Evolutionary conservation across 805 yeast species (phyloP), one percentile per base, ranked within the genome.

Genomic region (Trichomonascus vanleenenianus): DNA sequence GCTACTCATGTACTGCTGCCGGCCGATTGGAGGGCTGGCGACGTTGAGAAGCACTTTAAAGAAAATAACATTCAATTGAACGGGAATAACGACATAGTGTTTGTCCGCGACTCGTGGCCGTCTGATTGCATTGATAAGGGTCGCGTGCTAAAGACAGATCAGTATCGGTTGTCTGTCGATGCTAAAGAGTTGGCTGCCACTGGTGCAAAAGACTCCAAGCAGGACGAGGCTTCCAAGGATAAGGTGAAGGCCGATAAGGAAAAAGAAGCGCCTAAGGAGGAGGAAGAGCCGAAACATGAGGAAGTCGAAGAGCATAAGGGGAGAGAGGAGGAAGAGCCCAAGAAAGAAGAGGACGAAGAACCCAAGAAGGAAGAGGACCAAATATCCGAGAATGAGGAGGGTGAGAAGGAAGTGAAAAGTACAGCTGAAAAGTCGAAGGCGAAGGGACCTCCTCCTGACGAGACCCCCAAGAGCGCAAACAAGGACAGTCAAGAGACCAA

Each of bases 71-170:
- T 44, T 12, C 35, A 25, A 22, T 22, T 8, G 7, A 22, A 4
- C 8, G 27, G 27, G 15, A 44, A 32, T 19, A 27, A 20, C 10
- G 47, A n/a, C n/a, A n/a, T 42, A 2, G 16, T 34, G 15, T 43
- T 51, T 10, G 54, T 55, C 10, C 30, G 30, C 12, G 59, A 56
- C 12, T 44, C 48, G 1, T 64, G 68, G 68, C 51, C 60, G 2
- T 54, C 65, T 36, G 60, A 57, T n/a, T 60, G 64, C 44, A 59
- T 65, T 31, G 62, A 51, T 15, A 34, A 40, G 14, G 38, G 46
- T 5, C 38, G 27, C 30, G 43, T 58, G 27, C 43, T 56, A 30
- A 48, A 39, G 7, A 14, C n/a, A 4, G 30, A 3, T 5, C 11
- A 16, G 6, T 37, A 37, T n/a, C 30, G 30, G 2, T 22, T 22